These are phyloP conservation scores for Aspergillus sclerotiicarbonarius DNA, from an alignment of 495 filamentous ascomycete species.

Conservation along the genomic window DNA sequence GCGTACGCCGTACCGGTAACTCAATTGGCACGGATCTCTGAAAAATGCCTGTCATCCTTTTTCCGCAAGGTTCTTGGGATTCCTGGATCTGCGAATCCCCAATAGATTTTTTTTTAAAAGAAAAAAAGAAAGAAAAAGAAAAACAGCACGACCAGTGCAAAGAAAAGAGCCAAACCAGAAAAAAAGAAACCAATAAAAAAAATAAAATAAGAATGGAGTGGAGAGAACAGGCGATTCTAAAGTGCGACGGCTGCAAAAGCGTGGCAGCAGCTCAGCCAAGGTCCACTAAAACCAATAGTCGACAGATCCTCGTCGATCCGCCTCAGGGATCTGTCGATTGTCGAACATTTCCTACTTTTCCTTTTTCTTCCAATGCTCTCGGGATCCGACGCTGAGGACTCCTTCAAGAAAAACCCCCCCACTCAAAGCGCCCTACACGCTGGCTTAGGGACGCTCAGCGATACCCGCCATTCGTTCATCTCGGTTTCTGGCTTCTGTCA, in stretches of 20 bases:
- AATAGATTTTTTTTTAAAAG: not conserved
- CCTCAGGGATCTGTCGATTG: constrained; percentile 32
- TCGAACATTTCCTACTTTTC: constrained; percentile 21
- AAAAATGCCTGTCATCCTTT: constrained; percentile 13
- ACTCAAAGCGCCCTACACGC: not conserved
- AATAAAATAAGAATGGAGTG: constrained; percentile 6
- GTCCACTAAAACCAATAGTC: constrained; percentile 47
- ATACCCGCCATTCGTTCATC: constrained; percentile 7
- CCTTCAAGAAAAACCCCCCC: not conserved
- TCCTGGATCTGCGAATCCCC: not conserved
- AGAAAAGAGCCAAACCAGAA: not conserved
- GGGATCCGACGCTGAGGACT: not conserved
- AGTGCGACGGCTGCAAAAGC: constrained; percentile 20
- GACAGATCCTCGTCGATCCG: constrained; percentile 47
- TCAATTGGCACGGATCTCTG: constrained; percentile 13
- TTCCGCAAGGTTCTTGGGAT: constrained; percentile 7
- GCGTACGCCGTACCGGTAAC: not conserved
- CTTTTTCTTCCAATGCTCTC: constrained; percentile 6
- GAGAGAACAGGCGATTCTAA: not conserved
- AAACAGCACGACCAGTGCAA: not conserved
- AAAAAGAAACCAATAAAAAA: constrained; percentile 7
- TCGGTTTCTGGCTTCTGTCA: constrained; percentile 14
- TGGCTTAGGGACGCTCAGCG: not conserved
- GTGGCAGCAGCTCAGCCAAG: constrained; percentile 38
- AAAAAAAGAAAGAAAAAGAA: not conserved